Conservation (phyloP, 768 basidiomycete genomes). For the Lentinus brumalis region DNA sequence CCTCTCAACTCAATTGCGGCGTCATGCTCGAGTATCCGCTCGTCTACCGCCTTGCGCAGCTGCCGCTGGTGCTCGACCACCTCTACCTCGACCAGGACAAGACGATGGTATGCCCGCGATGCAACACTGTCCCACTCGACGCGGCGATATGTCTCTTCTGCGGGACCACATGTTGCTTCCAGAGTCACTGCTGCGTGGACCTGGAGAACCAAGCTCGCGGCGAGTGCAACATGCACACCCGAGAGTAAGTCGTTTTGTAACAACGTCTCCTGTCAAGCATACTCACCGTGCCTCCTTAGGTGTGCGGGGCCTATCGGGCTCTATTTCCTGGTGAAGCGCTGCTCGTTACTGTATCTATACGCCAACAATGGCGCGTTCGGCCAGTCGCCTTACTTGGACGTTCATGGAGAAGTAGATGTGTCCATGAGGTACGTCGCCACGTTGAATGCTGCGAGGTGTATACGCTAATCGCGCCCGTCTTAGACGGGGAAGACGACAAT, state of each 20-base stretch:
- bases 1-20: conserved; percentile 77
- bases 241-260: conserved; percentile 69
- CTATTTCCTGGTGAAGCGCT: conserved; percentile 91
- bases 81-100: conserved; percentile 78
- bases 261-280: neutral
- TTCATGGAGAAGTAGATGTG: conserved; percentile 91
- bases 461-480: conserved; percentile 1
- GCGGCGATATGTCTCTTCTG: conserved; percentile 93
- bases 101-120: conserved; percentile 71
- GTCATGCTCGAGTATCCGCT: conserved; percentile 81
- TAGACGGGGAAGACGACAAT: conserved; percentile 89
- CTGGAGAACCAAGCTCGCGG: conserved; percentile 66
- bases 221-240: conserved; percentile 94
- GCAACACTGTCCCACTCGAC: conserved; percentile 76
- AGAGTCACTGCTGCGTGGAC: conserved; percentile 90
- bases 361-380: conserved; percentile 88
- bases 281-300: conserved; percentile 42
- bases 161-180: conserved; percentile 84
- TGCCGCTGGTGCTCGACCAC: conserved; percentile 83
- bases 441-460: neutral
- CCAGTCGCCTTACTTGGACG: conserved; percentile 89
- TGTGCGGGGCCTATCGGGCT: conserved; percentile 89
- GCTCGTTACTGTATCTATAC: conserved; percentile 86
- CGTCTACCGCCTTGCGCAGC: conserved; percentile 77
- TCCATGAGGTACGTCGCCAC: conserved; percentile 72